Conservation (phyloP, 768 basidiomycete species). For the Pisolithus albus region DNA sequence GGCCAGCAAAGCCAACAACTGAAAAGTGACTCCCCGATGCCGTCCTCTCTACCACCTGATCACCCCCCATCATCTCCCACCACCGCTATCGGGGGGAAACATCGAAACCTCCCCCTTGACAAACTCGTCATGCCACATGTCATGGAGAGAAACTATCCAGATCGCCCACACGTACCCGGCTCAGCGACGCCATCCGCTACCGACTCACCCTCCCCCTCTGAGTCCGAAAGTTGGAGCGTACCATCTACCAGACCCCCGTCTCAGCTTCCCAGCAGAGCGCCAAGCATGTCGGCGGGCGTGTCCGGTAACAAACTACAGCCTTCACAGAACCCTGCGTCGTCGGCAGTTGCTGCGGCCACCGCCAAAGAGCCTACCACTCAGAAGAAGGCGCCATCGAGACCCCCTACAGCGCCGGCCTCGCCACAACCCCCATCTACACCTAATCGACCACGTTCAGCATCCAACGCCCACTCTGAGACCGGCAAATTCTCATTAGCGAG, state of each 20-base stretch:
- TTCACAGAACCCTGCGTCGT: not conserved
- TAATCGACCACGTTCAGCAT: constrained; percentile 32
- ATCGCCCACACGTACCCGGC: constrained; percentile 30
- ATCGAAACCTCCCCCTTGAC: constrained; percentile 11
- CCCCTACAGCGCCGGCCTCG: constrained; percentile 3
- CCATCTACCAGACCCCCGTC: constrained; percentile 60
- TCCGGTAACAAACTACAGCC: constrained; percentile 26
- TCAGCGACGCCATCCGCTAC: constrained; percentile 33
- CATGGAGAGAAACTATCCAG: not conserved
- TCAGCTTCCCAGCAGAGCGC: constrained; percentile 42
- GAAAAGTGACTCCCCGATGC: constrained; percentile 10
- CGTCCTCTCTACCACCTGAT: constrained; percentile 3
- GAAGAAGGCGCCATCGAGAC: constrained; percentile 7
- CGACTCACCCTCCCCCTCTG: constrained; percentile 49
- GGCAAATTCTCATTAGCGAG: constrained; percentile 80
- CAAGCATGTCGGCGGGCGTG: constrained; percentile 30
- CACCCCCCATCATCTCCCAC: constrained; percentile 11
- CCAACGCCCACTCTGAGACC: constrained; percentile 48
- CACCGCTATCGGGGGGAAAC: not conserved
- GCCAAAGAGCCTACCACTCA: constrained; percentile 4
- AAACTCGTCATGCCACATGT: constrained; percentile 4
- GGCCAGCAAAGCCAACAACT: not conserved
- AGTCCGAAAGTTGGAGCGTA: constrained; percentile 53
- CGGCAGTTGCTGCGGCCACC: not conserved
- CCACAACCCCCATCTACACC: constrained; percentile 12